Evolutionary conservation across 805 yeast species (phyloP), one percentile per base, ranked within the genome.

Genomic region (Ogataea paradorogensis): DNA sequence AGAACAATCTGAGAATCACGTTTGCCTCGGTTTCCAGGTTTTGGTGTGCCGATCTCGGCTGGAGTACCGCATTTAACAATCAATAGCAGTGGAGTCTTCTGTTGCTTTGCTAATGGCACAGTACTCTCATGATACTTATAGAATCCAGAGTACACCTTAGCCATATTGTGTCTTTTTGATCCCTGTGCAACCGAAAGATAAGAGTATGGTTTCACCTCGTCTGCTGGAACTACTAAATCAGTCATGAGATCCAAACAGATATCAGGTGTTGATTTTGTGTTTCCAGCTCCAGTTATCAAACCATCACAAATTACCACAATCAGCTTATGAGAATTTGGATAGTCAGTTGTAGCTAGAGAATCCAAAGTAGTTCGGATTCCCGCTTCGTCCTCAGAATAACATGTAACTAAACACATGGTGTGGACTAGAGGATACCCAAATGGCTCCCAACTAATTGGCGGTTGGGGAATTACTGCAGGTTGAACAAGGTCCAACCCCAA

Each of bases 131-230:
- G 80, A 58, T 90, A 93, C 51, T 82, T 82, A 67, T 93, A 93
- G 60, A 86, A 93, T 0, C 99, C 99, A 9, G 96, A 82, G 57
- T 88, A 91, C 2, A 91, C 89, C 63, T 90, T 91, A 21, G 99
- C 97, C 96, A 90, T 89, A 61, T 93, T 93, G 59, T 93, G 99
- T 60, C 99, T 82, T 66, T 88, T 93, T 4, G 85, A 54, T 52
- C 99, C 99, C 52, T 84, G 84, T 3, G 96, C 95, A 28, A 93
- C 97, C 7, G 98, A 95, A 26, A 93, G 95, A 60, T 93, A 91
- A 0, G 97, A 89, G 55, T 80, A 73, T 0, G 97, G 76, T 56
- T 76, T 65, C 5, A 88, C 96, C 11, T 86, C 80, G 14, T 87
- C 95, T 8, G 71, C 74, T 0, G 87, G 84, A 25, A 74, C 69